These are phyloP conservation scores for Wickerhamomyces queroliae DNA, from an alignment of 805 yeast genomes.

Conservation along the genomic window DNA sequence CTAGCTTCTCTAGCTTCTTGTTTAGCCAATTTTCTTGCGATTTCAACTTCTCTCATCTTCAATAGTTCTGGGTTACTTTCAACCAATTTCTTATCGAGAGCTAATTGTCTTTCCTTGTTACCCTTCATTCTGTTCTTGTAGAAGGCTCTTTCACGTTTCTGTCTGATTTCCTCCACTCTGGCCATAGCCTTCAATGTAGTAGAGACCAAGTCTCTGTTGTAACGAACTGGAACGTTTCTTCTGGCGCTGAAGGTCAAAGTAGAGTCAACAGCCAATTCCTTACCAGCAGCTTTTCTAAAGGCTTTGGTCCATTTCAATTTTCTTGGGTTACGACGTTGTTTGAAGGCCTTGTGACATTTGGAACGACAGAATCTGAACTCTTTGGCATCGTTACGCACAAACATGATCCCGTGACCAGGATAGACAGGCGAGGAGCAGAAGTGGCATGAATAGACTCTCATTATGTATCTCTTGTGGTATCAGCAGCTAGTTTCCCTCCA, in stretches of 20 bases:
- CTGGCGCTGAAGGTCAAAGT: constrained; percentile 95
- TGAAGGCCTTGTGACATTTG: constrained; percentile 95
- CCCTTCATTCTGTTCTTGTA: constrained; percentile 99
- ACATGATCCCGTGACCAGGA: constrained; percentile 93
- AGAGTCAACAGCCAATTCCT: constrained; percentile 95
- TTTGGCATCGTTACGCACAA: constrained; percentile 96
- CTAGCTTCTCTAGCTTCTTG: constrained; percentile 52
- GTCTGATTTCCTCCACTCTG: constrained; percentile 93
- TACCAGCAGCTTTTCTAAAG: constrained; percentile 98
- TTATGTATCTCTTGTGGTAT: constrained; percentile 16
- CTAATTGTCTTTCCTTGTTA: constrained; percentile 81
- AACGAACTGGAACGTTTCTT: constrained; percentile 96
- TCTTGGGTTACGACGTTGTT: constrained; percentile 97
- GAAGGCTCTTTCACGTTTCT: constrained; percentile 96
- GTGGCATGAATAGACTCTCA: constrained; percentile 91
- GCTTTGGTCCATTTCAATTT: constrained; percentile 98
- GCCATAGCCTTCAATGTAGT: constrained; percentile 94
- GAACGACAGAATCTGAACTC: constrained; percentile 97
- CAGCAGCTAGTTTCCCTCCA: background rate
- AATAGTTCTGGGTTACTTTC: constrained; percentile 85
- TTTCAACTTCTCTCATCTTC: constrained; percentile 89
- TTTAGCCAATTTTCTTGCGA: constrained; percentile 70
- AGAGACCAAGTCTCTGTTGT: constrained; percentile 92
- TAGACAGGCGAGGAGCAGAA: constrained; percentile 97
- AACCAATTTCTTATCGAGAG: constrained; percentile 81